Percentiles rank a stretch among this genome's conserved stretches.
Evolutionary conservation across 164 flowering plant species (phyloP).

Genomic region (Stephania yunnanensis): DNA sequence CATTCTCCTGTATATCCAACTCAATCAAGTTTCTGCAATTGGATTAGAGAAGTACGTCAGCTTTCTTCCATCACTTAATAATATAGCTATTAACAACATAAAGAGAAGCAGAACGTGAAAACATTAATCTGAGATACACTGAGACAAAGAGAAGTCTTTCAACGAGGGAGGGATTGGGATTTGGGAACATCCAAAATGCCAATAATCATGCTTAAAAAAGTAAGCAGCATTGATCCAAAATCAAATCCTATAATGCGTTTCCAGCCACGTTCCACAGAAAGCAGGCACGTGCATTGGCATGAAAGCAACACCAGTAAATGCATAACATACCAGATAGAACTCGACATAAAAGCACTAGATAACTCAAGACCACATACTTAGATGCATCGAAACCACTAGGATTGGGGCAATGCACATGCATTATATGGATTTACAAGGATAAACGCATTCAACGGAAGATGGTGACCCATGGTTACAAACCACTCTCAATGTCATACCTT

Average conservation of each 20-base stretch:
- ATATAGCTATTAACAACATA: neutral
- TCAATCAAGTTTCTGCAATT: constrained; percentile 47
- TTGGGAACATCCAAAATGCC: neutral
- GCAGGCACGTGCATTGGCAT: no score
- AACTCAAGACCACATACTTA: neutral
- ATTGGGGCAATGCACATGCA: neutral
- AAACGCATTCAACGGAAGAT: neutral
- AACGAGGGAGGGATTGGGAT: no score
- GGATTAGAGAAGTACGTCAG: neutral
- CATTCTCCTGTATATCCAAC: constrained; percentile 59
- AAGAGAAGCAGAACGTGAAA: neutral
- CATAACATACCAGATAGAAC: neutral
- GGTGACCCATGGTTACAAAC: neutral
- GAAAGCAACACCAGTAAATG: neutral
- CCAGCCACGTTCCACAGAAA: no score
- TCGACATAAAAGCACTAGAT: neutral
- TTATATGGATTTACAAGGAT: neutral
- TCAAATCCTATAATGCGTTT: neutral
- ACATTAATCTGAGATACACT: constrained; percentile 6
- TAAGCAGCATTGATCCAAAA: neutral
- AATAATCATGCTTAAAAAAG: neutral
- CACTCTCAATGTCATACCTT: neutral
- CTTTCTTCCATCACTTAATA: neutral
- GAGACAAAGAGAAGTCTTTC: no score
- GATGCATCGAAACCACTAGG: neutral